Evolutionary conservation across 257 asterid species (phyloP), one percentile per base, ranked within the genome.

Genomic region (Coffea canephora): DNA sequence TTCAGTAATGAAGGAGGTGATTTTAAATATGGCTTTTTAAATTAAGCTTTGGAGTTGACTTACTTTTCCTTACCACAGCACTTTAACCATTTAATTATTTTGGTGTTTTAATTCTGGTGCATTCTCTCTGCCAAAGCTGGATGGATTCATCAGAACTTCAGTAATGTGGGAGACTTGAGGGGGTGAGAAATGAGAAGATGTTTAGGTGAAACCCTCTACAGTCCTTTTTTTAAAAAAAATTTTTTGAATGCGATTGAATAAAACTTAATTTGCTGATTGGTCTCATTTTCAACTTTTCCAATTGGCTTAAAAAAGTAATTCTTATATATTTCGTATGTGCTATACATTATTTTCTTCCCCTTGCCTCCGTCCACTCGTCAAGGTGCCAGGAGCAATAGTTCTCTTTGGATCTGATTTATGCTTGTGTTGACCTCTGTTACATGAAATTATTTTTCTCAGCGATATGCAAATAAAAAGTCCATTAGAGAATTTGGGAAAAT

Each of bases 401-500:
- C 10, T 74, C 10, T 54, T 74, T 57, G 39, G 39, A 55, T 74
- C 54, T 74, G 39, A 55, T 55, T 74, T 57, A 39, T 50, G 67
- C 15, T 62, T 66, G 6, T 77, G 71, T 77, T 75, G 52, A 54
- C 43, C 21, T 72, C 18, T 43, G 25, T 73, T 39, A 23, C 55
- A 18, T 41, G 31, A 2, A 48, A 49, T 46, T 41, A 0, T 18
- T 76, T 85, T 82, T 86, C 36, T 87, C 84, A 79, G 84, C 79
- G 83, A 79, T 55, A 83, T 86, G 78, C 89, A 90, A 82, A 79
- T 49, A 59, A 80, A 85, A 68, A 85, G 84, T 90, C 85, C 85
- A 61, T 43, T 89, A 71, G 87, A 75, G 83, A 78, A 84, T 78
- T 80, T 88, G 43, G 88, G 82, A 61, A 78, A 78, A 78, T 79